These are phyloP conservation scores for Zostera marina DNA, from an alignment of 116 monocot genomes.

Conservation along the genomic window DNA sequence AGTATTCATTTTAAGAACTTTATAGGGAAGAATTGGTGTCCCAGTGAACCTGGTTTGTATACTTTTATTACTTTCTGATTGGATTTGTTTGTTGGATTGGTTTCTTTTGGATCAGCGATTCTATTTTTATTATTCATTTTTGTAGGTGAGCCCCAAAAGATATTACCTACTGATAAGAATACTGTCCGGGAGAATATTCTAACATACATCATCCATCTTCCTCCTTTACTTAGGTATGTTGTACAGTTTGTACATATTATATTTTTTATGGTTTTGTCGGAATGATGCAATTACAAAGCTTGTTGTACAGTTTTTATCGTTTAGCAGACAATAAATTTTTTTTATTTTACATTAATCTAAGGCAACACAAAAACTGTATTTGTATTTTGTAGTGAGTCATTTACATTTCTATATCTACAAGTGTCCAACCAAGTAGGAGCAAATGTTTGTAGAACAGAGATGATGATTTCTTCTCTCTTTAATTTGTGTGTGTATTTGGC, in stretches of 20 bases:
- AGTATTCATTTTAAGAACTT: conserved; percentile 99
- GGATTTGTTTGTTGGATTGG: background rate
- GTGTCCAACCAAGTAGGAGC: no score
- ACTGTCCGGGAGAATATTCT: conserved; percentile 74
- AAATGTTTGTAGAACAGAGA: no score
- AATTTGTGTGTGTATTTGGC: no score
- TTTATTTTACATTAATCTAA: no score
- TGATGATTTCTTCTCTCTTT: no score
- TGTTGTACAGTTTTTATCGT: no score
- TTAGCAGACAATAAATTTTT: no score
- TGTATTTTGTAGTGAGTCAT: no score
- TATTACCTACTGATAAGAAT: conserved; percentile 50
- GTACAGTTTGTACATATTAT: background rate
- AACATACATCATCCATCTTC: conserved; percentile 63
- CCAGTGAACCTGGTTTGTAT: conserved; percentile 48
- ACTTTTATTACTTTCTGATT: background rate
- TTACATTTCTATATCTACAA: no score
- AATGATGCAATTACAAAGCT: background rate
- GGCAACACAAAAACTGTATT: no score
- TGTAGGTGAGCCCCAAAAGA: conserved; percentile 44
- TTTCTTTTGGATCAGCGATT: background rate
- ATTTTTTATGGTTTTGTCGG: background rate
- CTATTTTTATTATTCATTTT: background rate
- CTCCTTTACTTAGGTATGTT: conserved; percentile 65
- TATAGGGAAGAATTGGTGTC: conserved; percentile 84